A percentile compares a stretch with the other conserved stretches of the same genome.
These are phyloP conservation scores for Pyrrhoderma noxium DNA, from an alignment of 1,284 basidiomycete species.

Conservation along the genomic window DNA sequence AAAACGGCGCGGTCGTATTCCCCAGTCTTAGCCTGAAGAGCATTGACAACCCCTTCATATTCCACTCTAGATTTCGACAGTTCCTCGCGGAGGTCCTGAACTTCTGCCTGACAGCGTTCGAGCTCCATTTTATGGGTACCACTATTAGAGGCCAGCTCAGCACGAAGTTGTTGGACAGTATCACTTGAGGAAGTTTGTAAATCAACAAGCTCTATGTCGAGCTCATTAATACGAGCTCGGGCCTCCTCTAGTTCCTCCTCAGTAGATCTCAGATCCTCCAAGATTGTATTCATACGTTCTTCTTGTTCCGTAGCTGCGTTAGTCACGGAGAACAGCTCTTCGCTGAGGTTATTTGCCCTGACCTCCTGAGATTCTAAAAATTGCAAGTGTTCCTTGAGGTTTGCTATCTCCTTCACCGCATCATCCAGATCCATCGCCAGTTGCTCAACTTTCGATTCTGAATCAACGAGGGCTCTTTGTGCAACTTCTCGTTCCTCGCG, in stretches of 20 bases:
- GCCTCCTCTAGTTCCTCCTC: not conserved
- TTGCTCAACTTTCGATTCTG: constrained; percentile 46
- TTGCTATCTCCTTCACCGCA: constrained; percentile 14
- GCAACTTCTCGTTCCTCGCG: constrained; percentile 62
- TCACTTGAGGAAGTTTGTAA: not conserved
- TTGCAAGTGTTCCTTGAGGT: constrained; percentile 20
- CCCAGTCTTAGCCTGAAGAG: not conserved
- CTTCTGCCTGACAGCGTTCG: constrained; percentile 2
- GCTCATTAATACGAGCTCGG: not conserved
- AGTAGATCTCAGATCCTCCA: not conserved
- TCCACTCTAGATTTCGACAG: constrained; percentile 1
- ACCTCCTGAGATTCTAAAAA: constrained; percentile 25
- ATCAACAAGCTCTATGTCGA: not conserved
- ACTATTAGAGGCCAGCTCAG: not conserved
- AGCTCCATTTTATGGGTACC: not conserved
- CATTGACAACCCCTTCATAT: not conserved
- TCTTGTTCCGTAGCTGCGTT: constrained; percentile 7
- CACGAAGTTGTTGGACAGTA: constrained; percentile 1
- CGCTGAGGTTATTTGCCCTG: too few species aligned
- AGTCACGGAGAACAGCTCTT: not conserved
- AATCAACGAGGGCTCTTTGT: constrained; percentile 32
- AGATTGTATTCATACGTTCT: constrained; percentile 1
- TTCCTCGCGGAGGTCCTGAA: constrained; percentile 1
- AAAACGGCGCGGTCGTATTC: not conserved
- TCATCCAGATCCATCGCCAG: constrained; percentile 39